Base-by-base conservation (phyloP, 2,329 filamentous ascomycete genomes). In the Decorospora gaudefroyi region DNA sequence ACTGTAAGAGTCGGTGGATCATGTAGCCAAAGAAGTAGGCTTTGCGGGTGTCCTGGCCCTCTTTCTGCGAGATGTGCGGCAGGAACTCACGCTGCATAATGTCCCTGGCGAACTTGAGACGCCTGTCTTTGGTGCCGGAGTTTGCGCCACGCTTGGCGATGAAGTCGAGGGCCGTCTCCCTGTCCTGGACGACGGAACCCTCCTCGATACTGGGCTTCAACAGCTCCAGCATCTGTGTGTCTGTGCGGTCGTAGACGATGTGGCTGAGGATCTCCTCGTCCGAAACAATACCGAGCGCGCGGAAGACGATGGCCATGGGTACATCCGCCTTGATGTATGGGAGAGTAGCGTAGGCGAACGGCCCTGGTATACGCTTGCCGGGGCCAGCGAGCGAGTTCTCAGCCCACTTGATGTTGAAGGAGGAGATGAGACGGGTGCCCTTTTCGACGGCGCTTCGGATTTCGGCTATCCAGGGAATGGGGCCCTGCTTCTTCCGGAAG, bases 11-110 rank as follows among this genome's bases (percentile, higher is more conserved):
- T 68, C 93, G 88, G 73, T 99, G 92, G 32, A 97, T 89, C 92
- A 99, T 99, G 74, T 99, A 99, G 15, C 95, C 93, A 34, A 99
- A 77, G 79, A 97, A 99, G 74, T 96, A 99, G 2, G 95, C 93
- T 70, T 99, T 99, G 46, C 90, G 80, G 1, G 92, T 97, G 70
- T 97, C 92, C 59, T 90, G 95, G 18, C 93, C 93, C 71, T 96
- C 90, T 49, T 82, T 85, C 69, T 99, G 93, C 1, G 92, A 96
- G 50, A 99, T 97, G 65, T 99, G 93, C 16, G 93, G 95, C 32
- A 99, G 75, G 55, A 95, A 87, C 71, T 99, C 95, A 75, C 96
- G 97, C 70, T 96, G 91, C 71, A 99, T 83, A 57, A 99, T 91
- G 59, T 97, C 93, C 63, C 88, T 84, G 3, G 93, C 93, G 55